Evolutionary conservation across 371 early-diverging fungal genomes (phyloP), one percentile per base, ranked within the genome.

Genomic region (Mucor indicus): DNA sequence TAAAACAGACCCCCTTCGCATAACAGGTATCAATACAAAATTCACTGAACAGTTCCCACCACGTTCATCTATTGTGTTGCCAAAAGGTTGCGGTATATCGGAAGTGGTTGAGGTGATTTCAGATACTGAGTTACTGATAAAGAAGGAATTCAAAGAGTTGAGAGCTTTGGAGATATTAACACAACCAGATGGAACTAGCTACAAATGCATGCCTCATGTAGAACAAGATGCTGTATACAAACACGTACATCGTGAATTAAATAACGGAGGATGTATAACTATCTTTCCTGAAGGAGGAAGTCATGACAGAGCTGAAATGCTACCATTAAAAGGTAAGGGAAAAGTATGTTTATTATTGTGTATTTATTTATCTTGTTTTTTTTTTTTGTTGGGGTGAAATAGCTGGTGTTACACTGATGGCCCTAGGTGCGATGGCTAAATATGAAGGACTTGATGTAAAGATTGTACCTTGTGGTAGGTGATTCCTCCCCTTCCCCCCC

Each of bases 281-380:
- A 96, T 97, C 48, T 97, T 97, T 66, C 98, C 98, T 2, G 98
- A 96, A 57, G 96, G 98, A 36, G 96, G 97, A 7, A 87, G 87
- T 53, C 98, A 97, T 67, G 98, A 97, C 64, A 90, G 95, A 44
- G 79, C 91, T 8, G 89, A 93, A 51, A 82, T 97, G 80, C 67
- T 97, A 45, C 98, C 98, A 16, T 67, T 96, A 43, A 96, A 96
- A 81, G 83, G 83, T 83, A 75, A 41, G 11, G 20, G 16, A 9
- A 41, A 16, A 16, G 20, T 4, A 35, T 23, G 13, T 15, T 36
- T 0, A 24, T 15, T 43, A 32, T 30, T 8, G 44, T 24, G 2
- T 15, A 21, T 23, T 13, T 9, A 11, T 16, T 3, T 36, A 36
- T 36, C 4, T 29, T 15, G 29, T 42, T 31, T 45, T 11, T 4